Evolutionary conservation across 331 rosid genomes (phyloP), one percentile per base, ranked within the genome.

Genomic region (Malus hybrid): DNA sequence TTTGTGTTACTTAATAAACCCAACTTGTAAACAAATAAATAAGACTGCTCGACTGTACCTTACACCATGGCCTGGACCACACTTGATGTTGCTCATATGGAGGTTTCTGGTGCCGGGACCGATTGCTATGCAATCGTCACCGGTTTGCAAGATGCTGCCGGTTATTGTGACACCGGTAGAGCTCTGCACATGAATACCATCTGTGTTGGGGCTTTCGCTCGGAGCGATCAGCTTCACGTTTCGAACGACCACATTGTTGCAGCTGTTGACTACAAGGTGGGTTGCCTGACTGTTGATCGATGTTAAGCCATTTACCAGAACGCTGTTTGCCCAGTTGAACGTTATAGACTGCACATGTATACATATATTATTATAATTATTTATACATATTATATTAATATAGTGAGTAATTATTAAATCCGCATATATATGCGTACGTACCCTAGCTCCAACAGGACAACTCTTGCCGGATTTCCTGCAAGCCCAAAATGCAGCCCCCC

Each of bases 1-100:
- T 56, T 56, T 8, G 13, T n/a, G 12, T 39, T 39, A 39, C 27
- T 19, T n/a, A 56, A n/a, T 10, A 61, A 27, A 7, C 9, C 34
- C 34, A 61, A 27, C 3, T 10, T 61, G 65, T 57, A 57, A 7
- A 20, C 22, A 57, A 57, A 57, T 57, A 13, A 55, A 19, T 16
- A 22, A 59, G 13, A 22, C 31, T 29, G 28, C n/a, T 48, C 13
- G 1, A 13, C 1, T 24, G 7, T 65, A 87, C 91, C 91, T 87
- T 11, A 89, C 86, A 7, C 91, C 93, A 68, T 89, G 93, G 10
- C 91, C 91, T 3, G 90, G 91, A 15, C 93, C 90, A 6, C 91
- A 89, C 39, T 82, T 78, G 79, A 82, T 83, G 63, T 85, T 77
- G 28, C 80, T 75, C 31, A 85, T 77, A 65, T 79, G 78, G 69